phyloP scores from a whole-genome alignment of 2,329 filamentous ascomycete genomes.

The Ophiostoma tasmaniense region DNA sequence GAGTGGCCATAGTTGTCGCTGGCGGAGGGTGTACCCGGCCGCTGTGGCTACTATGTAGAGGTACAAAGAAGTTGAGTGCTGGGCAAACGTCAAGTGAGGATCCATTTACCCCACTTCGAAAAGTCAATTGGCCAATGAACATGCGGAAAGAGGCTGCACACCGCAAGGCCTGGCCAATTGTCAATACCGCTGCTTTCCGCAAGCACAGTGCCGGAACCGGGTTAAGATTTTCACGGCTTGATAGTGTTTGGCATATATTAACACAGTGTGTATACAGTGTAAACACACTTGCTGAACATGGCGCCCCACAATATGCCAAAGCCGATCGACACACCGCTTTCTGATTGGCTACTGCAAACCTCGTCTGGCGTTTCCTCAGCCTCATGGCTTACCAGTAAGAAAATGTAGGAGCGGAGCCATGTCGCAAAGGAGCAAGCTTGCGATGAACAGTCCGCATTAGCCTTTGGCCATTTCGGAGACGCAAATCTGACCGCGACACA shows the following conservation, averaged over 20 bases:
- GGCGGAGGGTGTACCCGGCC: neutral
- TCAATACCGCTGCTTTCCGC: conserved; percentile 1
- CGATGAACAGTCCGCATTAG: neutral
- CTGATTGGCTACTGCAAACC: neutral
- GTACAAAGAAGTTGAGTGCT: conserved; percentile 1
- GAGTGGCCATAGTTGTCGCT: conserved; percentile 2
- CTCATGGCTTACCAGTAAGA: neutral
- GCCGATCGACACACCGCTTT: neutral
- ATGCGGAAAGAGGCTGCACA: neutral
- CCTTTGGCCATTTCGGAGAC: neutral
- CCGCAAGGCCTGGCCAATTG: neutral
- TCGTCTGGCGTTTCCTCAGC: neutral
- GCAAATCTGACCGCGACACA: neutral
- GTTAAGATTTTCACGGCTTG: conserved; percentile 14
- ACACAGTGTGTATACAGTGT: neutral
- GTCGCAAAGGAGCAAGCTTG: conserved; percentile 3
- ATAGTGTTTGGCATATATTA: neutral
- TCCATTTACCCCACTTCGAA: neutral
- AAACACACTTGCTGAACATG: neutral
- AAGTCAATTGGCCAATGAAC: neutral
- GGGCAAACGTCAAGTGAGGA: neutral
- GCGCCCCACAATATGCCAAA: neutral
- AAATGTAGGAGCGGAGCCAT: conserved; percentile 1
- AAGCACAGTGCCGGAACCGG: conserved; percentile 10
- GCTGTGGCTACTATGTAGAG: neutral